Percentiles rank a stretch among this genome's conserved stretches.
Evolutionary conservation across 495 filamentous ascomycete genomes (phyloP).

Genomic region (Penicillium soppii): DNA sequence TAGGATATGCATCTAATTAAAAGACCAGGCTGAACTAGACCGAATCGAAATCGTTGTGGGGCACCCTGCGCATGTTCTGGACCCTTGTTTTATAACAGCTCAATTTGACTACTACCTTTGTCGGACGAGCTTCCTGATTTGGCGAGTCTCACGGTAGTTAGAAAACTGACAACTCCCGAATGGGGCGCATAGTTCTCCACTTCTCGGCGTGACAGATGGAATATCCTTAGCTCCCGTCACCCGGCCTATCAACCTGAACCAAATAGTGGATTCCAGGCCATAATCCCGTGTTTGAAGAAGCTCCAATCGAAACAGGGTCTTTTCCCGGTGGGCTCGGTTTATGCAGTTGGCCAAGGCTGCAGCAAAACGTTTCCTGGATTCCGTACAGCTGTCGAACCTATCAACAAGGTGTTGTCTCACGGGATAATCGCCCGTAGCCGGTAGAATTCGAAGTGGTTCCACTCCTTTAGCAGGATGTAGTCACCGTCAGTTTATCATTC

Average conservation of each 20-base stretch:
- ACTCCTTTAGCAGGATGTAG: not conserved
- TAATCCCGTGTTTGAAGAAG: constrained; percentile 2
- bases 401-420: not conserved
- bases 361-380: not conserved
- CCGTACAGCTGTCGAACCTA: not conserved
- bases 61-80: not conserved
- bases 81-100: not conserved
- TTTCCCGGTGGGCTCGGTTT: not conserved
- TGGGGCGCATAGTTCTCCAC: constrained; percentile 1
- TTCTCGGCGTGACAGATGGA: not conserved
- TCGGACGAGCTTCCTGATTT: constrained; percentile 2
- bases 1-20: not conserved
- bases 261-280: not conserved
- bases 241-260: not conserved
- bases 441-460: not conserved
- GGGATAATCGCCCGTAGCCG: not conserved
- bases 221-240: not conserved
- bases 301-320: not conserved
- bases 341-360: constrained; percentile 1
- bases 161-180: constrained; percentile 3
- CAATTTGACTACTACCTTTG: constrained; percentile 2
- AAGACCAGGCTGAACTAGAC: not conserved
- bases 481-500: not conserved
- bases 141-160: constrained; percentile 3
- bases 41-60: not conserved